Base-by-base conservation (phyloP, 768 basidiomycete species). In the Dentipellis fragilis region DNA sequence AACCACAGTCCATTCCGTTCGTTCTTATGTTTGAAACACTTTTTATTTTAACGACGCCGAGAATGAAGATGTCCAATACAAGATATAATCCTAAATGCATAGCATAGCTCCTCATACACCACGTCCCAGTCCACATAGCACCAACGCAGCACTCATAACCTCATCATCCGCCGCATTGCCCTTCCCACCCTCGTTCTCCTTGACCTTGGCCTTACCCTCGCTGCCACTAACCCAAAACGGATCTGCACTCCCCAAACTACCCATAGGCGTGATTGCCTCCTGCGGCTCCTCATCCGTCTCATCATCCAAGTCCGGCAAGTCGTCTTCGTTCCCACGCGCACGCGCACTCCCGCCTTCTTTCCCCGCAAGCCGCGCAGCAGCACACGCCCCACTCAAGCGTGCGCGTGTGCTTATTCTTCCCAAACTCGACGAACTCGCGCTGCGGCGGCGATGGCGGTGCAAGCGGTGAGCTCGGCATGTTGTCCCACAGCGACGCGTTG, bases 111-210 rank as follows among this genome's bases (percentile, higher is more conserved):
- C 23, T 54, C 37, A 60, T 52, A 17, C 45, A 37, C 65, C 58
- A 37, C 68, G 66, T 39, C 75, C 70, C 38, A 76, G 71, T 36
- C 85, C 84, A 65, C 84, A 87, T 17, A 87, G 68, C 45, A 80
- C 80, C 40, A 85, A 69, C 23, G 85, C 85, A 21, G 84, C 85
- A 58, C 78, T 79, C 80, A 87, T 83, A 69, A 80, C 79, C 55
- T 84, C 84, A 36, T 84, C 80, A 65, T 85, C 81, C 47, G 51
- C n/a, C 22, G 8, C 17, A 11, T 40, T 17, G 23, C 40, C 47
- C 40, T 46, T 35, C 36, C 23, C 39, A 17, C 16, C 51, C 53
- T 29, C 52, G 29, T 16, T 19, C 54, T 19, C 16, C 21, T 52
- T 53, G 39, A 40, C 38, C 54, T 10, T 23, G 36, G 19, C 34